Evolutionary conservation across 306 rosid genomes (phyloP), one percentile per base, ranked within the genome.

Genomic region (Urtica urens): DNA sequence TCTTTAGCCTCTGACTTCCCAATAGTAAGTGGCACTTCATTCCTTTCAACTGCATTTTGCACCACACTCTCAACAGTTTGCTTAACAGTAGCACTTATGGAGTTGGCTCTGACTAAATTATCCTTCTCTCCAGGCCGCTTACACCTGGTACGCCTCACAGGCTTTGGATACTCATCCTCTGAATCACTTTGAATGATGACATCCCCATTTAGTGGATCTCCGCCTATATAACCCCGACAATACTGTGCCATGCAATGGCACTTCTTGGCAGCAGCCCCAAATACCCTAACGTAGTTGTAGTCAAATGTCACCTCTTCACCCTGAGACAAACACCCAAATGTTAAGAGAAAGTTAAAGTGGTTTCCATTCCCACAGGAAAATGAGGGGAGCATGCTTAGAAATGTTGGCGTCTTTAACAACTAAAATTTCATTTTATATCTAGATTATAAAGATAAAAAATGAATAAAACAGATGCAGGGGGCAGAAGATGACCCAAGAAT

Each of bases 271-370:
- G 99, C 99, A 46, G 99, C 99, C 55, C 99, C 99, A 57, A 86
- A 82, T 48, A 92, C 99, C 82, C 99, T 92, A 47, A 86, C 99
- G 59, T 79, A 92, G 74, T 92, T 92, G 88, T 92, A 92, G 78
- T 92, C 96, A 62, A 92, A 92, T 21, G 99, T 92, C 83, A 92
- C 83, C 72, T 92, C 99, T 77, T 92, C 99, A 67, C 73, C 99
- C 99, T 92, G 79, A 69, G 51, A 35, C 21, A 19, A 20, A 13
- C 17, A 56, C n/a, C 35, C 41, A 20, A 7, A n/a, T n/a, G n/a
- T n/a, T n/a, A n/a, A n/a, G n/a, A n/a, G n/a, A n/a, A 31, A 30
- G 39, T 4, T 59, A 47, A 71, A 50, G 20, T 41, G 27, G 19
- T 23, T 65, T 56, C 41, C 31, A 53, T 50, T 23, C 38, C 34